phyloP scores from a whole-genome alignment of 2,329 filamentous ascomycete genomes.

The Monilinia fructigena region DNA sequence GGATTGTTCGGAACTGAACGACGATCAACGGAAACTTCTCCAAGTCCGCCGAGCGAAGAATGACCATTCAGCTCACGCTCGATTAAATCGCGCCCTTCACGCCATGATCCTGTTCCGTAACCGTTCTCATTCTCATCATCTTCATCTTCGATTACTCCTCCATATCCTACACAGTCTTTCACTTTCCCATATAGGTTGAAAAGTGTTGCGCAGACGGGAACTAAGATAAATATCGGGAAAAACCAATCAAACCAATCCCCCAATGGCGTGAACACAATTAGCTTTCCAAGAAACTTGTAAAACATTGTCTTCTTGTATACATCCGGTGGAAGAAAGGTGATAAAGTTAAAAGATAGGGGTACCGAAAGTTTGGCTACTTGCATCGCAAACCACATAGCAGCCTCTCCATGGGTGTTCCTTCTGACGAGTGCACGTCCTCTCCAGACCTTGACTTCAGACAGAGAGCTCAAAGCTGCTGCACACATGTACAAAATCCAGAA shows the following conservation, averaged over 20 bases:
- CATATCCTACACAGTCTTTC: constrained; percentile 72
- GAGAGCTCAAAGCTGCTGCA: constrained; percentile 77
- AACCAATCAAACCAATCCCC: constrained; percentile 82
- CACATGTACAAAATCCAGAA: constrained; percentile 97
- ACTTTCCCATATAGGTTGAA: constrained; percentile 88
- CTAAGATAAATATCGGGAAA: constrained; percentile 82
- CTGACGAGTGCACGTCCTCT: constrained; percentile 86
- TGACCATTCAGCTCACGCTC: constrained; percentile 76
- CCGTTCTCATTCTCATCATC: constrained; percentile 61
- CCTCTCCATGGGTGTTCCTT: constrained; percentile 88
- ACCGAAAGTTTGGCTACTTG: constrained; percentile 92
- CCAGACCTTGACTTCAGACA: constrained; percentile 97
- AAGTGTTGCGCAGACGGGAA: constrained; percentile 80
- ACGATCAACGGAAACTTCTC: constrained; percentile 30
- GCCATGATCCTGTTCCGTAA: constrained; percentile 81
- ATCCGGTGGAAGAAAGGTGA: constrained; percentile 75
- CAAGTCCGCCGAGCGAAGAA: constrained; percentile 50
- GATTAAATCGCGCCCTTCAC: constrained; percentile 87
- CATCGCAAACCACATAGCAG: constrained; percentile 91
- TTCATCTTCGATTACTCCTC: constrained; percentile 72
- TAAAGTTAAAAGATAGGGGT: constrained; percentile 92
- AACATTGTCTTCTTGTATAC: constrained; percentile 80
- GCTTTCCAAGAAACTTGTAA: constrained; percentile 78
- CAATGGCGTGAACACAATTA: constrained; percentile 79
- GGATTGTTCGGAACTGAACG: constrained; percentile 35